Evolutionary conservation across 805 yeast genomes (phyloP).

Genomic region (Starmerella davenportii): DNA sequence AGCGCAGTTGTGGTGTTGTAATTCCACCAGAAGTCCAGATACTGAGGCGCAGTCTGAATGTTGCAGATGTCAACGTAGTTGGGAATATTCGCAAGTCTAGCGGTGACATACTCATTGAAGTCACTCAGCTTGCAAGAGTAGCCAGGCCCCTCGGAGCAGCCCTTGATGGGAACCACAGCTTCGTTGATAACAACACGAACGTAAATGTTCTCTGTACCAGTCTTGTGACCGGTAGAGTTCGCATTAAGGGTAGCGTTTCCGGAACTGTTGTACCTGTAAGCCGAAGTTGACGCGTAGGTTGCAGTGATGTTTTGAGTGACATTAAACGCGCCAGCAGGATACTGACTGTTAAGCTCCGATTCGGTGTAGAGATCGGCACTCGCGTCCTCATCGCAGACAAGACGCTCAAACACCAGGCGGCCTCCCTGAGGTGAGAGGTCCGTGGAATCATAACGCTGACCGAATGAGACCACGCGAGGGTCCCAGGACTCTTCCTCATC

Average conservation of each 20-base stretch:
- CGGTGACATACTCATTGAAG: no score
- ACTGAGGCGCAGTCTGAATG: no score
- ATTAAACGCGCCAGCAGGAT: constrained; percentile 12
- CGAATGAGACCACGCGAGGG: constrained; percentile 27
- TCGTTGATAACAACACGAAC: constrained; percentile 37
- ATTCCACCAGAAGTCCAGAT: no score
- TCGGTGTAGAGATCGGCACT: no score
- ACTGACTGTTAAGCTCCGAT: constrained; percentile 2
- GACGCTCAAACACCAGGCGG: constrained; percentile 20
- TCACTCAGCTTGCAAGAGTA: constrained; percentile 26
- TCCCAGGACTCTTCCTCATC: constrained; percentile 27
- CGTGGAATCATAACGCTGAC: constrained; percentile 29
- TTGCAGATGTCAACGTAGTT: no score
- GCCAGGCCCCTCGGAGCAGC: constrained; percentile 35
- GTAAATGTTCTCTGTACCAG: no score
- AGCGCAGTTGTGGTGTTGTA: no score
- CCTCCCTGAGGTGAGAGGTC: constrained; percentile 24
- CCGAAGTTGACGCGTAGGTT: neutral
- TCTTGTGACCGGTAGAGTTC: no score
- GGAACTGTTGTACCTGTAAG: no score
- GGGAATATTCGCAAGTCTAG: no score
- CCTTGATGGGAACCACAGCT: constrained; percentile 33
- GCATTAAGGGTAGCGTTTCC: no score
- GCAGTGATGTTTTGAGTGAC: constrained; percentile 1
- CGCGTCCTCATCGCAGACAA: constrained; percentile 24